Evolutionary conservation across 2,329 filamentous ascomycete genomes (phyloP), one percentile per base, ranked within the genome.

Genomic region (Diaporthe sp.): DNA sequence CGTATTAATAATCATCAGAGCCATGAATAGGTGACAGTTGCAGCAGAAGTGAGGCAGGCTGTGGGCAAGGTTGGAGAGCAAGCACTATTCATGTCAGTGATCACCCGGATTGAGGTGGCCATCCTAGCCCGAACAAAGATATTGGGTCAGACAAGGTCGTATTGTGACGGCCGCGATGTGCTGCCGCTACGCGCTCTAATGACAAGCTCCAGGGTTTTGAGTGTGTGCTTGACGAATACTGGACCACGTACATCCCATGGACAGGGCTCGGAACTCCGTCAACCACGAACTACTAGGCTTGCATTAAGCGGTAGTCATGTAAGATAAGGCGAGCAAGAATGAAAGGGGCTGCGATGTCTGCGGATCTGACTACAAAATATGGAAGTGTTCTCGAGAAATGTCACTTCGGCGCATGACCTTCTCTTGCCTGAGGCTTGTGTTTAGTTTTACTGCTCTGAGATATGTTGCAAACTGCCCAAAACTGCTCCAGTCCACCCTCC

Each of bases 401-500:
- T 17, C 13, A 17, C 1, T 44, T 44, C 42, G 4, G 4, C 17
- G 37, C 37, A 39, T 2, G 0, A 39, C 9, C 9, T 12, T 12
- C 2, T 39, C 37, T 39, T 39, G 0, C 37, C 37, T 12, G 37
- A 39, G 37, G 10, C 10, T 39, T 39, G 37, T 39, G 37, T 39
- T 39, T 39, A 39, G 37, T 39, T 44, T 44, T 17, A 44, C 15
- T 17, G 1, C 15, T 7, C 13, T 25, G 4, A 9, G 12, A 61
- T 0, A 4, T 25, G 4, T 5, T 13, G 5, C 22, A 10, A 7
- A 17, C 10, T 25, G 9, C 3, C 0, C 19, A 3, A 10, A 17
- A 3, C 3, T 9, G 42, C 15, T 44, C 13, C 15, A 34, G 6
- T 22, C 12, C 10, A 10, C 17, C 2, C 3, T n/a, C 3, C 17